These are phyloP conservation scores for Chlamydomonas schloesseri DNA, from an alignment of 139 green algal genomes.

Conservation along the genomic window DNA sequence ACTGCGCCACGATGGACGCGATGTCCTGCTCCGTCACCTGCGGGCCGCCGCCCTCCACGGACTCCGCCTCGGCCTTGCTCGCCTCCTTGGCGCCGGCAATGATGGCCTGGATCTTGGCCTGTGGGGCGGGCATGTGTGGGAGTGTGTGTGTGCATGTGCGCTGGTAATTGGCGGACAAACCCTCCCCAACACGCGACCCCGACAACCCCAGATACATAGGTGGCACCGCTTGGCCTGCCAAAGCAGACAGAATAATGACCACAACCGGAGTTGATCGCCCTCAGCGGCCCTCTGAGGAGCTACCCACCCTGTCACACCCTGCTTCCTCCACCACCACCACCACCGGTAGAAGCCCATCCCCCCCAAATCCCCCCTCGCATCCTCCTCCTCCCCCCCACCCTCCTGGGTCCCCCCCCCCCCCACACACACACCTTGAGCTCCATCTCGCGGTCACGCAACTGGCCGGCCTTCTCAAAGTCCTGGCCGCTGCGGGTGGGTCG, in stretches of 20 bases:
- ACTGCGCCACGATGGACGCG: constrained; percentile 96
- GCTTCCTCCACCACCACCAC: no score
- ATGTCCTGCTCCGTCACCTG: constrained; percentile 93
- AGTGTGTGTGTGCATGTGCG: no score
- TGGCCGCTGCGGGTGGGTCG: constrained; percentile 59
- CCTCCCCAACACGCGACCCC: no score
- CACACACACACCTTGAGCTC: constrained; percentile 52
- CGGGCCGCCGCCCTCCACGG: constrained; percentile 76
- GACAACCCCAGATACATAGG: no score
- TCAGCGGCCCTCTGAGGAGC: no score
- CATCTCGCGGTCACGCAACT: constrained; percentile 97
- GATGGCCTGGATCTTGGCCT: constrained; percentile 91
- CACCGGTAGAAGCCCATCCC: no score
- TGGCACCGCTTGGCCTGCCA: no score
- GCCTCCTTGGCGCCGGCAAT: constrained; percentile 78
- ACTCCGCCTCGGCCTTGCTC: constrained; percentile 79
- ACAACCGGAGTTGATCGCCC: no score
- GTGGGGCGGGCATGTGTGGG: constrained; percentile 40
- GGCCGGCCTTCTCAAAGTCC: constrained; percentile 98
- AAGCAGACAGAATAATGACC: no score
- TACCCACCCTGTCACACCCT: no score
- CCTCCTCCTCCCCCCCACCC: background rate
- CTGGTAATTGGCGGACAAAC: no score
- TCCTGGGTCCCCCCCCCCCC: background rate
- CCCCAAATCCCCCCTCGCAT: no score